These are phyloP conservation scores for Arachis stenosperma DNA, from an alignment of 306 rosid genomes.

Conservation along the genomic window DNA sequence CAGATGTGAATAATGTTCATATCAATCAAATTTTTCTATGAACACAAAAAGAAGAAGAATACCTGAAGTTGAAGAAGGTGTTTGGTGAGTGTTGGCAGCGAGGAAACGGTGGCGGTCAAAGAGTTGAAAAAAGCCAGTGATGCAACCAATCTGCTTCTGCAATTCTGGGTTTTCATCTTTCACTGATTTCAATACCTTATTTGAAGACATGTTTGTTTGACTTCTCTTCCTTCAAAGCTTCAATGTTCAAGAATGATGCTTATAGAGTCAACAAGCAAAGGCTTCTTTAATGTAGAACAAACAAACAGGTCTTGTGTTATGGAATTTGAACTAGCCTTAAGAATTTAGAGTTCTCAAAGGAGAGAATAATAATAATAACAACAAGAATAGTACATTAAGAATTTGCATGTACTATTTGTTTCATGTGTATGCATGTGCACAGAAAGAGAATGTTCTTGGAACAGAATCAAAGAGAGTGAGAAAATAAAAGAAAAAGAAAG, in stretches of 20 bases:
- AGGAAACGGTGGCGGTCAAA: conserved; percentile 77
- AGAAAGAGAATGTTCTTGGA: conserved; percentile 43
- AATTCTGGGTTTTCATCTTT: conserved; percentile 71
- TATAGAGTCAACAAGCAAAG: too few relatives aligned
- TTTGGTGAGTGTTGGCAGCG: conserved; percentile 47
- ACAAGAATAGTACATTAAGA: neutral
- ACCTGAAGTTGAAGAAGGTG: conserved; percentile 59
- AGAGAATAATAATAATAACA: neutral
- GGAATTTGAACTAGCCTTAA: conserved; percentile 12
- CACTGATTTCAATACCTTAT: conserved; percentile 44
- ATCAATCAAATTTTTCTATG: too few relatives aligned
- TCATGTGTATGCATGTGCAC: conserved; percentile 26
- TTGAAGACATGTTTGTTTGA: conserved; percentile 70
- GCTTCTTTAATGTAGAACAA: neutral
- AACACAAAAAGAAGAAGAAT: neutral
- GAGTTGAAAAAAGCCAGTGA: conserved; percentile 76
- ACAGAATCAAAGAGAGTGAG: conserved; percentile 34
- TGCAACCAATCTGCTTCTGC: conserved; percentile 88
- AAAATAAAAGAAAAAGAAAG: conserved; percentile 26
- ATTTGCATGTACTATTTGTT: conserved; percentile 16
- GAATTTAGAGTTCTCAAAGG: neutral
- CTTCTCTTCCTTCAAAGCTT: conserved; percentile 33
- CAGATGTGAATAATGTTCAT: too few relatives aligned
- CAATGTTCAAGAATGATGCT: neutral
- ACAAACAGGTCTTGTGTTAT: conserved; percentile 13